Conservation (phyloP, 2,329 filamentous ascomycete species). For the Dendrostoma leiphaemia region DNA sequence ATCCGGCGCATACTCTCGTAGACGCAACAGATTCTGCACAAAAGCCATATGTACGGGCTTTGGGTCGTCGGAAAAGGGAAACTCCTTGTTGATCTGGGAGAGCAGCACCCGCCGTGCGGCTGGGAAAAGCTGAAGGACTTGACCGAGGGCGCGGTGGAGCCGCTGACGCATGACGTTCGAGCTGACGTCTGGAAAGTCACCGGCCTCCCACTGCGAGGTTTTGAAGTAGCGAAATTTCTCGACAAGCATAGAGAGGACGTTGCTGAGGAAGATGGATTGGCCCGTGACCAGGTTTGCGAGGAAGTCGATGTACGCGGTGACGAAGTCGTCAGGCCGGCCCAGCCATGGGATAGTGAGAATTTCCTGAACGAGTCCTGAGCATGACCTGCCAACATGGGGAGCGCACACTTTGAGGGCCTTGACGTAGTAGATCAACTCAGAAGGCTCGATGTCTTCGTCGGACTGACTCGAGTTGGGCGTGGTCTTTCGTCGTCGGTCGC, state of each 20-base stretch:
- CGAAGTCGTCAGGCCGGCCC: slow-evolving; percentile 62
- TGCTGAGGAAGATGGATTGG: slow-evolving; percentile 73
- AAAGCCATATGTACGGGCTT: slow-evolving; percentile 83
- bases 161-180: slow-evolving; percentile 67
- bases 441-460: slow-evolving; percentile 49
- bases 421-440: slow-evolving; percentile 60
- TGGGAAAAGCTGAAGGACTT: slow-evolving; percentile 78
- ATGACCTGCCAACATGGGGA: slow-evolving; percentile 58
- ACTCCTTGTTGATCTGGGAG: slow-evolving; percentile 63
- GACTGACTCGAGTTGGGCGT: slow-evolving; percentile 29
- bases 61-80: slow-evolving; percentile 75
- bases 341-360: slow-evolving; percentile 64
- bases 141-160: slow-evolving; percentile 72
- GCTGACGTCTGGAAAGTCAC: slow-evolving; percentile 57
- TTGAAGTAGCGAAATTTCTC: slow-evolving; percentile 65
- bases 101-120: slow-evolving; percentile 71
- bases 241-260: slow-evolving; percentile 77
- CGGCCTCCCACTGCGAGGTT: slow-evolving; percentile 44
- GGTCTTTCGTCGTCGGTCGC: slow-evolving; percentile 41
- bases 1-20: slow-evolving; percentile 76
- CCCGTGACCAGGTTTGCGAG: slow-evolving; percentile 74
- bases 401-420: slow-evolving; percentile 61
- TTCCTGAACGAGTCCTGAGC: slow-evolving; percentile 55
- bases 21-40: slow-evolving; percentile 75
- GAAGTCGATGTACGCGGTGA: slow-evolving; percentile 66